These are phyloP conservation scores for Phytopythium montanum DNA, from an alignment of 352 stramenopile species.

Conservation along the genomic window DNA sequence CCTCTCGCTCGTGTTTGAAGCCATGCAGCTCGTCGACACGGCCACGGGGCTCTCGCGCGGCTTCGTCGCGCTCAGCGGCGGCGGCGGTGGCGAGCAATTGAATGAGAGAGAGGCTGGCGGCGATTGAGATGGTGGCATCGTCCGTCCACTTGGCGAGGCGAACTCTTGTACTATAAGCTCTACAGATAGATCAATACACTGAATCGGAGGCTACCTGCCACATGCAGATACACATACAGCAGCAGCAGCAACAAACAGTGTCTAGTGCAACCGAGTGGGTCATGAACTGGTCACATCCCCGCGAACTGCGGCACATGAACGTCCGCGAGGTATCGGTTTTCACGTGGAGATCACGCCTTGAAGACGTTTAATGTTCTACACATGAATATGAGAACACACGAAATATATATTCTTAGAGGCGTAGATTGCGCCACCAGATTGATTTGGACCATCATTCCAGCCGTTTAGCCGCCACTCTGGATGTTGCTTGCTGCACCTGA, in stretches of 20 bases:
- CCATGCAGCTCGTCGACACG: conserved; percentile 47
- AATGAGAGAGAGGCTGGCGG: not conserved
- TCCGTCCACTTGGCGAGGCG: not conserved
- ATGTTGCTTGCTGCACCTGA: too few species aligned
- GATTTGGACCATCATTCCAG: not conserved
- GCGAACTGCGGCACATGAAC: too few species aligned
- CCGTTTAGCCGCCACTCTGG: not conserved
- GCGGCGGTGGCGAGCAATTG: not conserved
- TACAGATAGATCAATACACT: not conserved
- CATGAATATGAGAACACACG: not conserved
- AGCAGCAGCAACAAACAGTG: too few species aligned
- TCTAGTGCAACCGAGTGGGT: too few species aligned
- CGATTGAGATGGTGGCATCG: not conserved
- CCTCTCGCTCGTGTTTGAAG: conserved; percentile 42
- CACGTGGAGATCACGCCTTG: too few species aligned
- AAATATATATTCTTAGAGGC: not conserved
- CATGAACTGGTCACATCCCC: too few species aligned
- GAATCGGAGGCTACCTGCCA: not conserved
- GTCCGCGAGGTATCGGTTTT: not conserved
- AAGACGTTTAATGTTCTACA: too few species aligned
- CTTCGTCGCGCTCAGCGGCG: conserved; percentile 29
- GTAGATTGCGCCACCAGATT: not conserved
- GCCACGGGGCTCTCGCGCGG: conserved; percentile 42
- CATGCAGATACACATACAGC: not conserved
- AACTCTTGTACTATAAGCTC: not conserved